phyloP scores from a whole-genome alignment of 148 eudicot species.

The Linanthus parryae region DNA sequence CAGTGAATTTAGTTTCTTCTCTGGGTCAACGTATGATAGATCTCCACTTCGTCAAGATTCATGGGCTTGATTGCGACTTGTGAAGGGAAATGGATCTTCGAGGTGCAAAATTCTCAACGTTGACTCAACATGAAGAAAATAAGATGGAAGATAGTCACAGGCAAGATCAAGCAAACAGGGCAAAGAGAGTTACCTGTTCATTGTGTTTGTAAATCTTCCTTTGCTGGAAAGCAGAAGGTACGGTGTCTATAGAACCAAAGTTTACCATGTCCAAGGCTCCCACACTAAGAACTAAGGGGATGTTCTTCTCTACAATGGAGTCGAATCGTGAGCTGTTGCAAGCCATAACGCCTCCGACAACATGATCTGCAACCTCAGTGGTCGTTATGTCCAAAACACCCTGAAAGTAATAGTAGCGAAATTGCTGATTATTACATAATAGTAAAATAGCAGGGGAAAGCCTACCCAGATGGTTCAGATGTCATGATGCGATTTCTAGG shows the following conservation, averaged over 20 bases:
- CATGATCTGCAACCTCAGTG: slow-evolving; percentile 92
- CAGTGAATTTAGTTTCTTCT: slow-evolving; percentile 5
- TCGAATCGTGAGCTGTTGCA: slow-evolving; percentile 89
- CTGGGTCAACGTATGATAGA: background rate
- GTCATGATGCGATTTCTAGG: too few species aligned
- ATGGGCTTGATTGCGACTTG: too few species aligned
- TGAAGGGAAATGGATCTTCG: background rate
- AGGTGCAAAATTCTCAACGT: too few species aligned
- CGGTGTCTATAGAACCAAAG: slow-evolving; percentile 65
- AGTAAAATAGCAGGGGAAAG: slow-evolving; percentile 1
- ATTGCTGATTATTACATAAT: too few species aligned
- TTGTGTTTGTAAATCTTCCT: slow-evolving; percentile 75
- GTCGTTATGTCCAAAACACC: slow-evolving; percentile 98
- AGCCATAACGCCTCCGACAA: slow-evolving; percentile 97
- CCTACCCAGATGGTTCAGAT: background rate
- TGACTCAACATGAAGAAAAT: too few species aligned
- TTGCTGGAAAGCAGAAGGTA: slow-evolving; percentile 65
- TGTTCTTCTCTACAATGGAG: slow-evolving; percentile 62
- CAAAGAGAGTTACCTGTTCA: slow-evolving; percentile 54
- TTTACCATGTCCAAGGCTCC: slow-evolving; percentile 99
- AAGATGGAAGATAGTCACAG: background rate
- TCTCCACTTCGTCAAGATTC: too few species aligned
- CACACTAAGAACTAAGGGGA: slow-evolving; percentile 82
- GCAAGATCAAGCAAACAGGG: background rate
- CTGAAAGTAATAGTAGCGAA: too few species aligned